Conservation (phyloP, 2,329 filamentous ascomycete genomes). For the Aspergillus viridinutans region DNA sequence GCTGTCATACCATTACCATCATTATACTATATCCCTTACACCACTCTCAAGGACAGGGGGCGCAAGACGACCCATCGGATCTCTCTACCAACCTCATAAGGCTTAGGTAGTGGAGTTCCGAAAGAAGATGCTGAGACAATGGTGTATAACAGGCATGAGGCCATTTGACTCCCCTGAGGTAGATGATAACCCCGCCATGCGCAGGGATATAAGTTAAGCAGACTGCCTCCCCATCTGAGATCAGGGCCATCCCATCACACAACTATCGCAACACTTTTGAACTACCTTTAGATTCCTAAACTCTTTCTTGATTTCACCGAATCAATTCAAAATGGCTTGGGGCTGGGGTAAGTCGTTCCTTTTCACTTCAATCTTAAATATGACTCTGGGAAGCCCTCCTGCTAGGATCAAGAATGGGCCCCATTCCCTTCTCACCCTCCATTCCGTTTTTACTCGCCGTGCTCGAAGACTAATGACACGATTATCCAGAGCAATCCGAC, state of each 20-base stretch:
- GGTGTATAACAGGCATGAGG: neutral
- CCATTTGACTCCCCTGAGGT: neutral
- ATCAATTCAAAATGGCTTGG: constrained; percentile 30
- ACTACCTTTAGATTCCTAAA: neutral
- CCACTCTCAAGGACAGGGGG: neutral
- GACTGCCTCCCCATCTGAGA: neutral
- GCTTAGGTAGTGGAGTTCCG: neutral
- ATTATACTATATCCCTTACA: neutral
- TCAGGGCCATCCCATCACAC: neutral
- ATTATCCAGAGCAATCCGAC: constrained; percentile 46
- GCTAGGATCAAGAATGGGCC: neutral
- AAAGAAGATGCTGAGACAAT: neutral
- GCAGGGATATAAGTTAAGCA: neutral
- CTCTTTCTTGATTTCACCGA: constrained; percentile 2
- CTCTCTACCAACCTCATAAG: neutral
- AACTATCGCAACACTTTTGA: neutral
- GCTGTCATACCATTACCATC: neutral
- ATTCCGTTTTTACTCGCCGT: neutral
- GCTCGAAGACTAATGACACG: neutral
- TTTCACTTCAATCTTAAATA: neutral
- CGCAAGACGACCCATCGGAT: neutral
- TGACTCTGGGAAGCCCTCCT: neutral
- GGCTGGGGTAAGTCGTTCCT: constrained; percentile 28
- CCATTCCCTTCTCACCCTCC: neutral
- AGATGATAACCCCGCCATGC: neutral